phyloP scores from a whole-genome alignment of 2,329 filamentous ascomycete genomes.

The Claviceps humidiphila region DNA sequence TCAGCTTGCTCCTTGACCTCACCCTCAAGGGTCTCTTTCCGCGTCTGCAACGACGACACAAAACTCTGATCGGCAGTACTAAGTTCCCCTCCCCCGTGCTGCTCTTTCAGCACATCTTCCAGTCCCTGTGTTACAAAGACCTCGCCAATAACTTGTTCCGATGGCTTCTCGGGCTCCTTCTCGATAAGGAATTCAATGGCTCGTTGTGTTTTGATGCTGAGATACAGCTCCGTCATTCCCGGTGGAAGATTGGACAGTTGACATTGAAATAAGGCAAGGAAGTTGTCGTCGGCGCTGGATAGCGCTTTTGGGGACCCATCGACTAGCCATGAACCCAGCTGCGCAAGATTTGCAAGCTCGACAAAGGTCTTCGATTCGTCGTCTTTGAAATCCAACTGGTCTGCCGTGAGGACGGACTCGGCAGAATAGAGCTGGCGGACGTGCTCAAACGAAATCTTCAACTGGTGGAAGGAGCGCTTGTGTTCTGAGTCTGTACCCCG shows the following conservation, averaged over 20 bases:
- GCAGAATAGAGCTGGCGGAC: constrained; percentile 21
- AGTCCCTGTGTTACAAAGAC: constrained; percentile 41
- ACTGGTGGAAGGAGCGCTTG: constrained; percentile 17
- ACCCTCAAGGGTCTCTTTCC: constrained; percentile 20
- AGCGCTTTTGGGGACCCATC: constrained; percentile 25
- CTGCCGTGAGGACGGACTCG: constrained; percentile 19
- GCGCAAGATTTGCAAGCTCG: constrained; percentile 35
- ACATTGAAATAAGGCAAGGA: constrained; percentile 31
- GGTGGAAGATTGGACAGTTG: constrained; percentile 31
- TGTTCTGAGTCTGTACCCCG: constrained; percentile 21
- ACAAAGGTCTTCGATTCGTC: constrained; percentile 23
- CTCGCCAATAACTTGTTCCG: constrained; percentile 41
- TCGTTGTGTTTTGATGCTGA: constrained; percentile 34
- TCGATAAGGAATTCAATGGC: constrained; percentile 41
- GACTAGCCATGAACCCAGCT: constrained; percentile 28
- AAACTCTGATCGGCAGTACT: constrained; percentile 23
- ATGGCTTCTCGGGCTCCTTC: constrained; percentile 33
- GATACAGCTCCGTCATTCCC: constrained; percentile 28
- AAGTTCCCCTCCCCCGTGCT: constrained; percentile 18
- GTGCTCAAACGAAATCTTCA: constrained; percentile 21
- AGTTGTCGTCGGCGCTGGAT: constrained; percentile 29
- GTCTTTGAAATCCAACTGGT: constrained; percentile 21
- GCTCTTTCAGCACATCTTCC: constrained; percentile 29
- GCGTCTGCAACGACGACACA: constrained; percentile 18
- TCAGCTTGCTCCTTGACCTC: constrained; percentile 14